Base-by-base conservation (phyloP, 257 asterid species). In the Solanum medicagineum region DNA sequence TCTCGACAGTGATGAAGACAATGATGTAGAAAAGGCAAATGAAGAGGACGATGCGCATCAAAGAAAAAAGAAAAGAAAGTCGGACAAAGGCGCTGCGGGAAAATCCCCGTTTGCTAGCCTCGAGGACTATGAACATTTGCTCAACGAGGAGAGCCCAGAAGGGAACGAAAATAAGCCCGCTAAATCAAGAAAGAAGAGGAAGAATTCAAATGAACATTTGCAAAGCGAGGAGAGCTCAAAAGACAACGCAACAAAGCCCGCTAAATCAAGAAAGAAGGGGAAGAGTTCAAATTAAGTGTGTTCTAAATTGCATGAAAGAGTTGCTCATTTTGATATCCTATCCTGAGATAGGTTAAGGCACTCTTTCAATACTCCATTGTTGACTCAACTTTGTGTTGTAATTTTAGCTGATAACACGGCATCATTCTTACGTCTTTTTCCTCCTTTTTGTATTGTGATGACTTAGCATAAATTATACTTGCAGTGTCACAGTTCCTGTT, bases 101-200 rank as follows among this genome's bases (percentile, higher is more conserved):
- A 91, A 86, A 45, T 93, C 98, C 9, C 97, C 98, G 0, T 94
- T 94, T 54, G 97, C 97, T 0, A 92, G 93, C 87, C 88, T 93
- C 12, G 98, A 94, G 54, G 96, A 94, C 9, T 95, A 93, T 42
- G 86, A 87, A 84, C 97, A 95, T 89, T 13, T 65, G 77, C 22
- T 8, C 22, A 68, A 16, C 14, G 24, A 68, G 7, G 74, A 70
- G 53, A 40, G 8, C 26, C 53, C 53, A 40, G 5, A 20, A 40
- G 54, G 19, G 75, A 54, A 15, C 56, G 15, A 57, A 71, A 22
- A 44, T 42, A 44, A 71, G 14, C 59, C 42, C 12, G 19, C 81
- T 14, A 75, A 75, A 75, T 24, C 82, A 75, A 75, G 10, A 6
- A 66, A 68, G 87, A 89, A 80, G 81, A 84, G 81, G 85, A 87